Conservation (phyloP, 2,329 filamentous ascomycete genomes). For the Colletotrichum orchidophilum region DNA sequence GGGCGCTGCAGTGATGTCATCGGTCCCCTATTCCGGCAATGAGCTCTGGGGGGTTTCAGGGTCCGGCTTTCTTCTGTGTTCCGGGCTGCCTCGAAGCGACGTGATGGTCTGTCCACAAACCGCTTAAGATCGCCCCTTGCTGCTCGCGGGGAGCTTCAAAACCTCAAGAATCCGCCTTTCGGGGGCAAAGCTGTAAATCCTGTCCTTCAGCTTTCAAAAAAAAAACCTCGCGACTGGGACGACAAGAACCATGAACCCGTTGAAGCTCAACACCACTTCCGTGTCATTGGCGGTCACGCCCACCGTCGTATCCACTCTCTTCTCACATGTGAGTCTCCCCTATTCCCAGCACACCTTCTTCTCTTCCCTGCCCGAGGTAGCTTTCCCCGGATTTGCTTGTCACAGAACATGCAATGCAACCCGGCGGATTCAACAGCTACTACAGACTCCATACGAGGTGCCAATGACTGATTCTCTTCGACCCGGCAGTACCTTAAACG, state of each 20-base stretch:
- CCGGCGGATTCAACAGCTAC: not conserved
- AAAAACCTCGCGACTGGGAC: not conserved
- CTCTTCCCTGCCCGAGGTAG: not conserved
- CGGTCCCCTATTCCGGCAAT: conserved; percentile 30
- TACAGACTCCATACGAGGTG: too few relatives aligned
- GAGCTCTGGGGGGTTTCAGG: conserved; percentile 21
- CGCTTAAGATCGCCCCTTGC: not conserved
- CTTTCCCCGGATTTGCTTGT: not conserved
- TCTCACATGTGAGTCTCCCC: conserved; percentile 76
- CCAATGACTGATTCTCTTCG: not conserved
- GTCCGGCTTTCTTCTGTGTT: conserved; percentile 10
- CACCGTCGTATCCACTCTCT: conserved; percentile 84
- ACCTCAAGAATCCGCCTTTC: not conserved
- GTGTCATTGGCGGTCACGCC: conserved; percentile 88
- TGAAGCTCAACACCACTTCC: conserved; percentile 77
- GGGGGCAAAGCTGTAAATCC: not conserved
- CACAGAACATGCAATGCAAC: conserved; percentile 1
- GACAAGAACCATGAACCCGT: conserved; percentile 53
- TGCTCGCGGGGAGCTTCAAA: conserved; percentile 19
- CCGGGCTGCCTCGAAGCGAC: not conserved
- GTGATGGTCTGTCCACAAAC: conserved; percentile 23
- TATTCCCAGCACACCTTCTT: not conserved
- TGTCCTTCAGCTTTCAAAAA: not conserved
- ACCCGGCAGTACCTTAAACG: conserved; percentile 79
- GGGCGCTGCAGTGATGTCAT: conserved; percentile 30